A percentile compares a stretch with the other conserved stretches of the same genome.
phyloP scores from a whole-genome alignment of 768 basidiomycete species.

The Leccinum subtestaceum region DNA sequence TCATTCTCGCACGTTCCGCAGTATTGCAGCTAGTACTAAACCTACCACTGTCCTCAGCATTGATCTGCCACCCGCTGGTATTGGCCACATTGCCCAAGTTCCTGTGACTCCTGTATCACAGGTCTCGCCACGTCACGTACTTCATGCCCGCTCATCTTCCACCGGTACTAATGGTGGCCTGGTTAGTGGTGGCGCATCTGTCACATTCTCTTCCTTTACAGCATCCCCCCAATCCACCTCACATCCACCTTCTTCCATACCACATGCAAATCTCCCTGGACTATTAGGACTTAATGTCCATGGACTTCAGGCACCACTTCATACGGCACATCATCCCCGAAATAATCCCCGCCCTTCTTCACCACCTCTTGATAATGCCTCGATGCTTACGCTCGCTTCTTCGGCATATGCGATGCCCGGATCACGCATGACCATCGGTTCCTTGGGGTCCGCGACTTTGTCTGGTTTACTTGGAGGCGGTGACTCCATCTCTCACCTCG shows the following conservation, averaged over 20 bases:
- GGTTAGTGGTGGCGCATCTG: constrained; percentile 51
- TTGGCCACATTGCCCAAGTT: constrained; percentile 91
- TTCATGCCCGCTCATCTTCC: constrained; percentile 63
- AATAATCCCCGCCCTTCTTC: constrained; percentile 94
- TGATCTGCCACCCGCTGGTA: constrained; percentile 74
- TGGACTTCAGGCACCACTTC: constrained; percentile 74
- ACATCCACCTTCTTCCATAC: constrained; percentile 39
- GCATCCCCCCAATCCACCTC: constrained; percentile 45
- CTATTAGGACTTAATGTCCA: constrained; percentile 28
- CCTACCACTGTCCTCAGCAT: constrained; percentile 93
- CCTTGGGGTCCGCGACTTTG: constrained; percentile 43
- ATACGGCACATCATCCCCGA: constrained; percentile 89
- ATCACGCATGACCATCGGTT: constrained; percentile 45
- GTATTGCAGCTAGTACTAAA: constrained; percentile 86
- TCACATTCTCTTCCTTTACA: constrained; percentile 73
- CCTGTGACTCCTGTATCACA: constrained; percentile 58
- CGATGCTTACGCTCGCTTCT: constrained; percentile 87
- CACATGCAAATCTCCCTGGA: constrained; percentile 24
- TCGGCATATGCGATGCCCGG: constrained; percentile 82
- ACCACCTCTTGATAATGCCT: constrained; percentile 89
- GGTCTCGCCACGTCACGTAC: constrained; percentile 46
- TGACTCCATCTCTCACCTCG: constrained; percentile 73
- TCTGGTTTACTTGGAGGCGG: constrained; percentile 50
- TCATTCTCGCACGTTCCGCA: constrained; percentile 75
- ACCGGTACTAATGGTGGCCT: constrained; percentile 46